Evolutionary conservation across 2,329 filamentous ascomycete species (phyloP), one percentile per base, ranked within the genome.

Genomic region (Phialophora tarda): DNA sequence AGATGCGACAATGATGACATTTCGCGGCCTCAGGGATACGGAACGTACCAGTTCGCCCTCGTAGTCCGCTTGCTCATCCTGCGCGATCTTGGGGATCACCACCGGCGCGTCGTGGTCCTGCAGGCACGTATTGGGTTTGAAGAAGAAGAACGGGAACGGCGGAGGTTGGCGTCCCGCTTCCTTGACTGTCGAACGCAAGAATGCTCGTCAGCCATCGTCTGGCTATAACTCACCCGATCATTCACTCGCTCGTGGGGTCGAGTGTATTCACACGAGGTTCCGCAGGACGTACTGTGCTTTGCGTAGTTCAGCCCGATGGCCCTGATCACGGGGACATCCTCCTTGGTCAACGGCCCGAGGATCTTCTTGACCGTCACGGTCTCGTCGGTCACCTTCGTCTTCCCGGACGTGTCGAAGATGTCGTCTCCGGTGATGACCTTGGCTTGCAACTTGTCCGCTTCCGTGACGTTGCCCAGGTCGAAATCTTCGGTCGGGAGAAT

Each of bases 301-400:
- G 71, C 72, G 71, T 82, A 82, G 75, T 83, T 83, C 61, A 82
- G 76, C 7, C 81, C 81, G 48, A 82, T 71, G 71, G 80, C 82
- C 23, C 85, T 76, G 3, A 89, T 72, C 51, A 87, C 85, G 0
- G 85, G 83, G 0, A 88, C 83, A 59, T 87, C 84, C 2, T 76
- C 74, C 10, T 74, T 75, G 0, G 81, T 78, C 34, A 88, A 73
- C 0, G 85, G 86, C 0, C 84, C 83, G 0, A 88, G 78, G 0
- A 88, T 73, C 59, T 76, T 78, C 71, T 85, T 83, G 6, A 88
- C 85, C 0, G 79, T 81, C 1, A 82, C 85, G 10, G 84, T 74
- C 70, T 87, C 82, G 24, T 86, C 82, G 0, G 84, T 85, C 1
- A 87, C 81, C 8, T 65, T 50, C 7, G 67, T 69, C 55, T 67